Base-by-base conservation (phyloP, 495 filamentous ascomycete genomes). In the Podospora tetraspora region DNA sequence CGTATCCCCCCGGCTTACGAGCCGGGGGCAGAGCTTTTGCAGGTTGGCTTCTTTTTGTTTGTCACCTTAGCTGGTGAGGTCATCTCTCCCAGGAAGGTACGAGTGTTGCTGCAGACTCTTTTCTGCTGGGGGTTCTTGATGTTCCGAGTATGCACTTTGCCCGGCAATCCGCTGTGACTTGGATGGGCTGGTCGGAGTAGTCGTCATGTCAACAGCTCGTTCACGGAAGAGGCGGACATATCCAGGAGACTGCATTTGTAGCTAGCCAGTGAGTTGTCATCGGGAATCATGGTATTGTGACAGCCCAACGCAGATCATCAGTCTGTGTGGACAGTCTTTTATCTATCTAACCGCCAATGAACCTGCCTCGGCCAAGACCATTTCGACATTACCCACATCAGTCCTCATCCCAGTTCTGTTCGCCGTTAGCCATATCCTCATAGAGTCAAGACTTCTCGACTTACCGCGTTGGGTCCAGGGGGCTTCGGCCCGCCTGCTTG, bases 401-500 rank as follows among this genome's bases (percentile, higher is more conserved):
- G 81, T 97, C 94, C 81, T 98, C 93, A 81, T 99, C 96, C 96
- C 96, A 99, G 85, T 97, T 95, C 69, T 82, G 56, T 29, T 16
- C 43, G 27, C 3, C n/a, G 71, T 83, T 75, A 79, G 78, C 27
- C 63, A 68, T n/a, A n/a, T 7, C 52, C 16, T 43, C 7, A 3
- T 0, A 32, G 21, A 13, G 22, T 52, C 24, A 21, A 59, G 57
- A 27, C 6, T 6, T 12, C 37, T 23, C 43, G 29, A 76, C 78
- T 72, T 67, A 80, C 78, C 27, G 93, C 87, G 83, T 97, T 97
- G 60, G 92, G 93, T 21, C 91, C 92, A 13, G 96, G 95, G 32
- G 93, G 92, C 83, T 99, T 99, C 32, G 96, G 96, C 43, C 96
- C 96, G 75, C 96, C 96, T 25, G 96, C 96, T 81, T 97, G 94